Base-by-base conservation (phyloP, 2,329 filamentous ascomycete genomes). In the Fusarium sp. region DNA sequence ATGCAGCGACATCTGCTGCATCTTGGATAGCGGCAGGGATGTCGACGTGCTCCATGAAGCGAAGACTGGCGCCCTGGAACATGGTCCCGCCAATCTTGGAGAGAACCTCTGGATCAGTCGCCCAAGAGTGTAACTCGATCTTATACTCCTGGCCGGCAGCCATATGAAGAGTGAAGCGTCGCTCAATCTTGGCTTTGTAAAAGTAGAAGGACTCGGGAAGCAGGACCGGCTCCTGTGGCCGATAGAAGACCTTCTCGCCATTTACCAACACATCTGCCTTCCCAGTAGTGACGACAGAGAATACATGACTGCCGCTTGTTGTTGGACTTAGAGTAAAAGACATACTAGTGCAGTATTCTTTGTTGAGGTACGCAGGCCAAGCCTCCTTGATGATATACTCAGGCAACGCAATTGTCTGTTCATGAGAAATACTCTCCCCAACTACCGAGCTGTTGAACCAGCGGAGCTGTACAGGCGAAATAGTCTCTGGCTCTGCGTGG, bases 381-480 rank as follows among this genome's bases (percentile, higher is more conserved):
- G 58, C 35, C 9, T 55, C 62, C 17, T 65, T 63, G 29, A 65
- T 65, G 47, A 65, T 65, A 3, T 63, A 65, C 12, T 65, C 58
- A 1, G 62, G 58, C 1, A 46, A 22, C 4, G 11, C 4, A 13
- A 47, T 55, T 1, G 36, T 63, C 29, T 65, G 46, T 4, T 63
- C 39, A 13, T 63, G 58, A 1, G 47, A 22, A 0, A 63, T 17
- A 7, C 42, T 42, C 2, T 55, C 27, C 9, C 62, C 58, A 1
- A 65, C 25, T 2, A 13, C 7, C 0, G 35, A 27, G 7, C 58
- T 6, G 3, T 65, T 65, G 1, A 55, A 63, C 62, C 62, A 63
- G 5, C 29, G 18, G 5, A 63, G 4, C 6, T 27, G 17, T 22
- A 65, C 47, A 0, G 35, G 31, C 0, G 61, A 46, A 7, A 62